Conservation (phyloP, 2,329 filamentous ascomycete species). For the Magnaporthiopsis rhizophila region DNA sequence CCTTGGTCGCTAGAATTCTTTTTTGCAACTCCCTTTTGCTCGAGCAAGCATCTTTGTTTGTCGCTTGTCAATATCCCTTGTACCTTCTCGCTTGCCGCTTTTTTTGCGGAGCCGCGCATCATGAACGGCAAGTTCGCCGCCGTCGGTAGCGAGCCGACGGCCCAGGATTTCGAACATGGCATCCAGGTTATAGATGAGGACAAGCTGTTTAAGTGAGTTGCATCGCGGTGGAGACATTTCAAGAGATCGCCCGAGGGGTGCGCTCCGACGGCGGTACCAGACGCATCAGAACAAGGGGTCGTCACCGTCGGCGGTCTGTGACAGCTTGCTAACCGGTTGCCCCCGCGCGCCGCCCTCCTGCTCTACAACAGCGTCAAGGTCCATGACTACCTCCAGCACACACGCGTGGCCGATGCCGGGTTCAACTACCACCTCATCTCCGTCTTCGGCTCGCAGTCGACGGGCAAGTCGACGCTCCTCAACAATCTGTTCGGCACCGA, state of each 20-base stretch:
- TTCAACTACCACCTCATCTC: conserved; percentile 99
- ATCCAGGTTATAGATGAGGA: conserved; percentile 96
- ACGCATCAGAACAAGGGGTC: neutral
- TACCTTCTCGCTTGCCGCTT: neutral
- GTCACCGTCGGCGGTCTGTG: neutral
- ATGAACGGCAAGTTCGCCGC: conserved; percentile 80
- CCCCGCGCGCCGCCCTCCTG: conserved; percentile 4
- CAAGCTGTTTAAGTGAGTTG: conserved; percentile 86
- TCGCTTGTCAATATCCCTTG: neutral
- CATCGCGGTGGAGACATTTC: neutral
- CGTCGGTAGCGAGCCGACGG: conserved; percentile 56
- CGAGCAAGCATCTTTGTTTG: neutral
- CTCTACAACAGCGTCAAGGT: conserved; percentile 60
- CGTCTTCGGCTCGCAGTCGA: conserved; percentile 97
- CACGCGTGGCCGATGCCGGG: conserved; percentile 75
- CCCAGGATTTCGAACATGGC: conserved; percentile 76
- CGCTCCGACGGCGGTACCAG: neutral
- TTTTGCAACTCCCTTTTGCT: neutral
- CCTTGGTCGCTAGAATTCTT: neutral
- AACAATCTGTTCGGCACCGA: conserved; percentile 93
- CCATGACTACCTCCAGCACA: conserved; percentile 71
- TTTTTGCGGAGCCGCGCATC: conserved; percentile 10
- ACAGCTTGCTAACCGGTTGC: conserved; percentile 11
- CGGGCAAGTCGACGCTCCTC: conserved; percentile 92
- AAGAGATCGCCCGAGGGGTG: neutral